Conservation (phyloP, 1,139 yeast species). For the Geotrichum carabidarum region DNA sequence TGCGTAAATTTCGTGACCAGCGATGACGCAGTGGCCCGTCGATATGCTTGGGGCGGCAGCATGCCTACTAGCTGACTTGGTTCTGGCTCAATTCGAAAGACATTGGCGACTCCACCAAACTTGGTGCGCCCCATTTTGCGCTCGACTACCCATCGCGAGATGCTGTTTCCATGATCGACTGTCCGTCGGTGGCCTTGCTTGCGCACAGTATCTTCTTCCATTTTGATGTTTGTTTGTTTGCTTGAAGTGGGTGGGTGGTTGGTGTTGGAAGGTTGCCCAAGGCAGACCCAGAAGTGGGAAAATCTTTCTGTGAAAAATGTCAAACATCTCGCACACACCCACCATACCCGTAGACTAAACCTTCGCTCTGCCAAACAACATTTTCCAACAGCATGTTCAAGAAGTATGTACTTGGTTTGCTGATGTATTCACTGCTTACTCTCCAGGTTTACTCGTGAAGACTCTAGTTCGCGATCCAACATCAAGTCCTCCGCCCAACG, state of each 20-base stretch:
- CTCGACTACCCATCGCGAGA: slow-evolving; percentile 65
- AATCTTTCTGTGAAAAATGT: neutral
- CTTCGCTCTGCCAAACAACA: too few species aligned
- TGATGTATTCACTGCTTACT: neutral
- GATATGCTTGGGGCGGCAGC: slow-evolving; percentile 65
- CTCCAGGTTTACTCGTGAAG: slow-evolving; percentile 71
- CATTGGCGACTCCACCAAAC: slow-evolving; percentile 39
- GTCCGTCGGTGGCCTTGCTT: slow-evolving; percentile 70
- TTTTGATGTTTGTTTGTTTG: slow-evolving; percentile 5
- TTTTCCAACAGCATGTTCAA: slow-evolving; percentile 18
- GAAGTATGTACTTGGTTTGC: slow-evolving; percentile 13
- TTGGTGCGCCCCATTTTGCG: slow-evolving; percentile 42
- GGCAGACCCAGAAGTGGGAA: neutral
- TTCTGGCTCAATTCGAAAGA: slow-evolving; percentile 58
- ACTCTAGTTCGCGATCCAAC: slow-evolving; percentile 83
- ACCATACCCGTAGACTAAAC: neutral
- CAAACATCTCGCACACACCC: neutral
- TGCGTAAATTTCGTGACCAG: slow-evolving; percentile 72
- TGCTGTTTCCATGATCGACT: slow-evolving; percentile 81
- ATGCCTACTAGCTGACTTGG: slow-evolving; percentile 67
- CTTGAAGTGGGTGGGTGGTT: neutral
- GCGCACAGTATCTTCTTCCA: slow-evolving; percentile 26
- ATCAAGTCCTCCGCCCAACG: slow-evolving; percentile 91
- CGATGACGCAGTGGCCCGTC: slow-evolving; percentile 45
- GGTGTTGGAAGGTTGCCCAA: neutral